Conservation (phyloP, 805 yeast species). For the Metschnikowia gelsemii region DNA sequence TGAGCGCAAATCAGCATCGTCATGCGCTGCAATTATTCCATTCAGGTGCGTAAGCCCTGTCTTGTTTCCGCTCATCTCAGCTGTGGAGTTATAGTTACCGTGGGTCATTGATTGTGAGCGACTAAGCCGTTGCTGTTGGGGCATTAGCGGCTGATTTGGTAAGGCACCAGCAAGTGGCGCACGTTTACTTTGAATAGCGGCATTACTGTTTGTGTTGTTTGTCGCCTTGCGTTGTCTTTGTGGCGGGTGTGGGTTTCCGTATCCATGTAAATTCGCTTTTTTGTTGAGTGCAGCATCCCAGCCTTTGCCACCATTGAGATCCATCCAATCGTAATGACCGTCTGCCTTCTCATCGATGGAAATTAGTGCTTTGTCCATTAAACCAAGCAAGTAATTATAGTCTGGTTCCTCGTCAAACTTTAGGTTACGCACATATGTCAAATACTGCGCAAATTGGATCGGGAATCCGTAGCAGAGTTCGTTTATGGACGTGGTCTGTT, state of each 20-base stretch:
- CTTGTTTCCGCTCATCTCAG: conserved; percentile 8
- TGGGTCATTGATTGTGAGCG: conserved; percentile 20
- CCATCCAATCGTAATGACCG: conserved; percentile 98
- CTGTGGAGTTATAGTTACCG: conserved; percentile 19
- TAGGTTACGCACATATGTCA: conserved; percentile 82
- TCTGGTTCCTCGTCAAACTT: conserved; percentile 94
- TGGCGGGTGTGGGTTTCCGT: conserved; percentile 90
- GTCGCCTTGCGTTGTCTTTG: conserved; percentile 23
- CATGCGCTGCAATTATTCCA: conserved; percentile 34
- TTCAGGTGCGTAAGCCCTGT: conserved; percentile 23
- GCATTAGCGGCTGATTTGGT: conserved; percentile 16
- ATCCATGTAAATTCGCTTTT: conserved; percentile 92
- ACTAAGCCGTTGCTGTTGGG: conserved; percentile 17
- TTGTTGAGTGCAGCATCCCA: conserved; percentile 90
- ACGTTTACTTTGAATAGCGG: conserved; percentile 10
- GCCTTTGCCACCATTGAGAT: conserved; percentile 89
- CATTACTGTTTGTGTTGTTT: conserved; percentile 16
- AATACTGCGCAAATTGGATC: conserved; percentile 87
- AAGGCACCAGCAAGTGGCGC: conserved; percentile 9
- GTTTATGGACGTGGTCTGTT: conserved; percentile 80
- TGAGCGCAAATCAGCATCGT: conserved; percentile 40
- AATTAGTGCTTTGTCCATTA: conserved; percentile 75
- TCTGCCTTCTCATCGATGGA: conserved; percentile 71
- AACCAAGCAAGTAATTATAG: conserved; percentile 77
- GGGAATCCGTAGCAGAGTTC: conserved; percentile 90